Evolutionary conservation across 768 basidiomycete genomes (phyloP).

Genomic region (Psilocybe cubensis): DNA sequence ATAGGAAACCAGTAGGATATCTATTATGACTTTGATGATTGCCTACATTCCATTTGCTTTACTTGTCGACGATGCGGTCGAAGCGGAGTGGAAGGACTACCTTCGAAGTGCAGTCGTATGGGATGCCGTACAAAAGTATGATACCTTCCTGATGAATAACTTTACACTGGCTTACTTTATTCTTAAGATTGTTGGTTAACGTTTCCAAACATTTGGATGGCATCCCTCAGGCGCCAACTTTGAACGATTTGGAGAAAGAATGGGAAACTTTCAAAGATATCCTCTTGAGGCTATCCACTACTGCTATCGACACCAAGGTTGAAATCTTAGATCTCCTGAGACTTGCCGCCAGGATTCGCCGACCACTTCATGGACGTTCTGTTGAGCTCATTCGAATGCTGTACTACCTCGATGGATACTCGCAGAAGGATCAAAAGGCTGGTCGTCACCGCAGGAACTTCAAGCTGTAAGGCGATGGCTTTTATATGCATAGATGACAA

Average conservation of each 20-base stretch:
- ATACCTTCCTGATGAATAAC: neutral
- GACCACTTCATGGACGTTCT: constrained; percentile 24
- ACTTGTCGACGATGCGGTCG: neutral
- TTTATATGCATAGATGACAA: neutral
- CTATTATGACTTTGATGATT: constrained; percentile 14
- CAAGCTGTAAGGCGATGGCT: constrained; percentile 1
- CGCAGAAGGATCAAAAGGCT: neutral
- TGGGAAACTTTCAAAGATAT: constrained; percentile 8
- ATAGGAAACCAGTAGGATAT: neutral
- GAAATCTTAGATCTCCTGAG: constrained; percentile 22
- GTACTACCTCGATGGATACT: constrained; percentile 15
- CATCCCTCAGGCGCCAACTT: neutral
- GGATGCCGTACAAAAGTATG: constrained; percentile 15
- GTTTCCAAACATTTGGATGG: neutral
- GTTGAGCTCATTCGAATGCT: constrained; percentile 23
- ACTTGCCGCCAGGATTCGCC: constrained; percentile 17
- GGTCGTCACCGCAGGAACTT: constrained; percentile 1
- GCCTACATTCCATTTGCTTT: constrained; percentile 20
- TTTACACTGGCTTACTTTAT: neutral
- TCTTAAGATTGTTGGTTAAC: constrained; percentile 1
- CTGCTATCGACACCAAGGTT: constrained; percentile 6
- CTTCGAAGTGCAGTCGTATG: constrained; percentile 15
- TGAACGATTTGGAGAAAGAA: constrained; percentile 10
- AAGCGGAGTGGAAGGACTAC: constrained; percentile 9
- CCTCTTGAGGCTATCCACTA: constrained; percentile 11